Base-by-base conservation (phyloP, 768 basidiomycete species). In the Macrocybe gigantea region DNA sequence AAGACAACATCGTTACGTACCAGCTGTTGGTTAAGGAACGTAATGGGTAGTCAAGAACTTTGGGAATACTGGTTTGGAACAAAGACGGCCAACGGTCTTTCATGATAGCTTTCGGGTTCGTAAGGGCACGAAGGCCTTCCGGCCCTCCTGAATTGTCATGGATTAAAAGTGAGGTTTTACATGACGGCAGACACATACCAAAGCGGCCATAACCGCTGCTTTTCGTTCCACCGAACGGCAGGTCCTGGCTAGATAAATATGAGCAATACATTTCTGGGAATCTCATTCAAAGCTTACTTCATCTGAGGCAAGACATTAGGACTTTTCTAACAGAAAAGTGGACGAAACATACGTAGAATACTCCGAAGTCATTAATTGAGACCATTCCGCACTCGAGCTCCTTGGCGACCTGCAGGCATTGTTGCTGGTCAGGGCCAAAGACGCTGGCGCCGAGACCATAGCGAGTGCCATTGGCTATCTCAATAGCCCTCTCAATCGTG, bases 151-250 rank as follows among this genome's bases (percentile, higher is more conserved):
- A 13, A n/a, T 22, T 22, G 40, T 49, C n/a, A 34, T 38, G 37
- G 32, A 47, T 14, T 12, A 55, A 34, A 59, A 15, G 52, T 45
- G 47, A 48, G 50, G 38, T 47, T 41, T 39, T 31, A 50, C 53
- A 38, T 31, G 33, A 14, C 35, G 33, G 30, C 14, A 22, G 48
- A 33, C 1, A 61, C 77, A 51, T 56, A 85, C 91, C 90, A 56
- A 99, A 96, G 51, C 96, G 81, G 5, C 93, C 95, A 60, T 95
- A 94, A 36, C 95, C 95, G 44, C 88, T 92, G 31, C 75, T 75
- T 65, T 97, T 99, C 39, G 79, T 78, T 35, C 96, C 96, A 30
- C 96, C 96, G 52, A 99, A 99, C 7, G 96, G 95, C 53, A 95
- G 73, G 60, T 93, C 88, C 74, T 99, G 95, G 61, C 75, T 75